Percentiles rank a stretch among this genome's conserved stretches.
Conservation (phyloP, 140 eudicot genomes). For the Stevia rebaudiana region DNA sequence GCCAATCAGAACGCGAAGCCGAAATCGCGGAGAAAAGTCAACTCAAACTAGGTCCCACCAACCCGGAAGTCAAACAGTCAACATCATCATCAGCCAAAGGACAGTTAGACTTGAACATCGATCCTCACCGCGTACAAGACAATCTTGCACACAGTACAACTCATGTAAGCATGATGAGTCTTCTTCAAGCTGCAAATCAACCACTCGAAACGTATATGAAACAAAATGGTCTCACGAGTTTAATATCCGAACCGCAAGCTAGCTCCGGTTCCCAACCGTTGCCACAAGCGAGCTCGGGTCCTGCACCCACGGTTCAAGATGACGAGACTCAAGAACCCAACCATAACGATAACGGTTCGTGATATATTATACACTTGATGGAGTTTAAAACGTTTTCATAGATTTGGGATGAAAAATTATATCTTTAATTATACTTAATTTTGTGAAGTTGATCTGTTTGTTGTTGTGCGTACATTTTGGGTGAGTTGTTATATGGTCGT, state of each 20-base stretch:
- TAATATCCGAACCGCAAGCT: slow-evolving; percentile 55
- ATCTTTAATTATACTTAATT: neutral
- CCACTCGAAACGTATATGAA: slow-evolving; percentile 70
- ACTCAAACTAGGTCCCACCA: slow-evolving; percentile 37
- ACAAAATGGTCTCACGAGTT: slow-evolving; percentile 79
- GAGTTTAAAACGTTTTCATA: slow-evolving; percentile 10
- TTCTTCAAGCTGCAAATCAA: slow-evolving; percentile 70
- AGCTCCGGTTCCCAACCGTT: slow-evolving; percentile 47
- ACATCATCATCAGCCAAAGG: slow-evolving; percentile 29
- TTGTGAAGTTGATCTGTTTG: slow-evolving; percentile 22
- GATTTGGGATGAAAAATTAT: slow-evolving; percentile 18
- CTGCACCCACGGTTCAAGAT: slow-evolving; percentile 29
- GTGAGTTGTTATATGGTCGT: slow-evolving; percentile 22
- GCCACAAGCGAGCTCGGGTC: slow-evolving; percentile 35
- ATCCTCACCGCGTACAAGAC: slow-evolving; percentile 47
- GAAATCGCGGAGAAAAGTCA: slow-evolving; percentile 58
- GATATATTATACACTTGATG: slow-evolving; percentile 2
- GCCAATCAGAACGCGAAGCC: slow-evolving; percentile 92
- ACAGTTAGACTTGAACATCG: slow-evolving; percentile 53
- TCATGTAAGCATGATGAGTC: slow-evolving; percentile 68
- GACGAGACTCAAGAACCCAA: slow-evolving; percentile 39
- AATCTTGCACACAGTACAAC: slow-evolving; percentile 14
- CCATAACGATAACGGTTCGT: slow-evolving; percentile 29
- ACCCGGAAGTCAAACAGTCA: slow-evolving; percentile 33
- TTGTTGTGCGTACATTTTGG: slow-evolving; percentile 16